Base-by-base conservation (phyloP, 2,329 filamentous ascomycete genomes). In the Colletotrichum sp. region DNA sequence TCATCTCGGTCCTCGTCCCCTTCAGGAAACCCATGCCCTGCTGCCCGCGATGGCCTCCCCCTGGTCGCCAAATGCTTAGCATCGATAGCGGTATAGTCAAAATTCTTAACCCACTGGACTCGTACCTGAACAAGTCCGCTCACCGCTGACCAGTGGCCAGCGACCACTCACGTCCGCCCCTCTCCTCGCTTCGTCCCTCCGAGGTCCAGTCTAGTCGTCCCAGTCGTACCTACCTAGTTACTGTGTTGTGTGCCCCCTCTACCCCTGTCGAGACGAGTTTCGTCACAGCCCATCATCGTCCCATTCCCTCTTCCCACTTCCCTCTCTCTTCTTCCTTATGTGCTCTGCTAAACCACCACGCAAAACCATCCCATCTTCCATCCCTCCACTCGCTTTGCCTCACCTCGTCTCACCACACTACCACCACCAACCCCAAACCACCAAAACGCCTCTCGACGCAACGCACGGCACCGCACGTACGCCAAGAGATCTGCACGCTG, bases 271-370 rank as follows among this genome's bases (percentile, higher is more conserved):
- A 75, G 70, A 73, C 73, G 73, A 68, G 70, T 75, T 75, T 75
- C 48, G 73, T 75, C 64, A 75, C 73, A 73, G 70, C 73, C 64
- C 73, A 73, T 75, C 59, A 65, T 73, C 73, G 70, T 75, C 73
- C 73, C 70, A 75, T 75, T 68, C 34, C 55, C 55, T 34, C 57
- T 61, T 21, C 39, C 66, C 43, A 64, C 71, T n/a, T 57, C n/a
- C 30, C 18, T 63, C 21, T 18, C 9, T 26, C 59, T 30, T 39
- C 21, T 63, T 32, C n/a, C 43, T 13, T 63, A 28, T 21, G 26
- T 8, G 30, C 52, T 43, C 36, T 32, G 36, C 66, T 36, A 68
- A 21, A 60, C 21, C 61, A 34, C 34, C 64, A 55, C 36, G 12
- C 21, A 14, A 66, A 21, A 43, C 63, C n/a, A 12, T 13, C 34